Percentiles rank a stretch among this genome's conserved stretches.
Evolutionary conservation across 768 basidiomycete genomes (phyloP).

Genomic region (Suillus luteus): DNA sequence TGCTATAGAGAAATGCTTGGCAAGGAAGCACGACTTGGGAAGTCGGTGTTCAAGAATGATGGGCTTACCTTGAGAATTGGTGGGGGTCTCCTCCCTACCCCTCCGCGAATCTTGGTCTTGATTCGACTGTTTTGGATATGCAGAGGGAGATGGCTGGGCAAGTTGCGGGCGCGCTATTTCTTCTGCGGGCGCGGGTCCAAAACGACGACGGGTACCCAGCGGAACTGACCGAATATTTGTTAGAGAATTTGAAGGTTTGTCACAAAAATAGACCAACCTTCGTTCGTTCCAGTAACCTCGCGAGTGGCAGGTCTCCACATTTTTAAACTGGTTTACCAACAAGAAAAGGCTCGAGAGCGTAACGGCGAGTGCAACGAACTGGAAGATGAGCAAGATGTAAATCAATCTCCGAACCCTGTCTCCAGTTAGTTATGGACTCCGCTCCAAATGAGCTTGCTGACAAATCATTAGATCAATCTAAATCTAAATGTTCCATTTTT

Average conservation of each 20-base stretch:
- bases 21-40: slow-evolving; percentile 40
- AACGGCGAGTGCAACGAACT: slow-evolving; percentile 18
- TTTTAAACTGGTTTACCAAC: slow-evolving; percentile 26
- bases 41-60: slow-evolving; percentile 36
- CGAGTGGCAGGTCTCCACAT: slow-evolving; percentile 92
- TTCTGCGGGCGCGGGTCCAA: slow-evolving; percentile 85
- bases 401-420: slow-evolving; percentile 37
- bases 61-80: slow-evolving; percentile 77
- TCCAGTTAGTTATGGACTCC: slow-evolving; percentile 30
- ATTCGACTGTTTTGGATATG: slow-evolving; percentile 68
- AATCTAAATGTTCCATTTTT: too few species aligned
- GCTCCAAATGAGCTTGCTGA: slow-evolving; percentile 36
- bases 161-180: slow-evolving; percentile 82
- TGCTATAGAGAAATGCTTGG: slow-evolving; percentile 18
- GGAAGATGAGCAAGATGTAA: slow-evolving; percentile 23
- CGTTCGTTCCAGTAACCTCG: slow-evolving; percentile 91
- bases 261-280: slow-evolving; percentile 54
- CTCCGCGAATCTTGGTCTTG: slow-evolving; percentile 61
- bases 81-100: slow-evolving; percentile 70
- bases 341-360: slow-evolving; percentile 34
- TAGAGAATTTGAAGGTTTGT: slow-evolving; percentile 12
- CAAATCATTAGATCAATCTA: slow-evolving; percentile 16
- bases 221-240: slow-evolving; percentile 54
- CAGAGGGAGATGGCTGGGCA: slow-evolving; percentile 84
- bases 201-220: slow-evolving; percentile 85